Base-by-base conservation (phyloP, 2,329 filamentous ascomycete species). In the Cytospora mali region DNA sequence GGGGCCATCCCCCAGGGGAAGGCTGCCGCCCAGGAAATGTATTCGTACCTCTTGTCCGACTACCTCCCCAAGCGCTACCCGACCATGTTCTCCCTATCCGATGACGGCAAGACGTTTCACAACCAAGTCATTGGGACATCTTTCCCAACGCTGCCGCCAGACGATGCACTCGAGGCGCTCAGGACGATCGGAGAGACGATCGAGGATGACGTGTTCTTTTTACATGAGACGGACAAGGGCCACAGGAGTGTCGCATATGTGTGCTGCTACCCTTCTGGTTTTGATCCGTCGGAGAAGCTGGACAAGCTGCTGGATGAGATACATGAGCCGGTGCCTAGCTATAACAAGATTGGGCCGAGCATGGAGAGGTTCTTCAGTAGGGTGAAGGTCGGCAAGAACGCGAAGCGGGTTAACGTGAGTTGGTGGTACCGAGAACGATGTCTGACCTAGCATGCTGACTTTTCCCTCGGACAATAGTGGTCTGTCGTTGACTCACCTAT, bases 311-410 rank as follows among this genome's bases (percentile, higher is more conserved):
- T 86, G 23, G 71, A 70, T 50, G 80, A 82, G 25, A 81, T 85
- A 13, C 84, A 86, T 61, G 71, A 63, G 18, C 81, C 81, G 0
- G 83, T 86, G 42, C 84, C 84, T 0, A 74, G 75, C 0, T 85
- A 84, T 60, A 78, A 83, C 18, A 84, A 80, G 72, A 84, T 86
- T 29, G 81, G 79, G 0, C 68, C 73, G 0, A 84, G 81, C 63
- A 84, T 86, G 81, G 82, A 86, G 70, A 75, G 77, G 6, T 84
- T 81, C 69, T 85, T 86, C 64, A 67, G 69, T 3, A 77, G 75
- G 54, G 57, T 85, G 0, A 74, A 80, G 59, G 79, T 79, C 0
- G 83, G 81, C 0, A 82, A 76, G 69, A 75, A 73, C 53, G 79
- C 79, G 2, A 82, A 81, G 69, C 71, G 83, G n/a, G 71, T 78